Evolutionary conservation across 768 basidiomycete species (phyloP).

Genomic region (Tricholoma bakamatsutake): DNA sequence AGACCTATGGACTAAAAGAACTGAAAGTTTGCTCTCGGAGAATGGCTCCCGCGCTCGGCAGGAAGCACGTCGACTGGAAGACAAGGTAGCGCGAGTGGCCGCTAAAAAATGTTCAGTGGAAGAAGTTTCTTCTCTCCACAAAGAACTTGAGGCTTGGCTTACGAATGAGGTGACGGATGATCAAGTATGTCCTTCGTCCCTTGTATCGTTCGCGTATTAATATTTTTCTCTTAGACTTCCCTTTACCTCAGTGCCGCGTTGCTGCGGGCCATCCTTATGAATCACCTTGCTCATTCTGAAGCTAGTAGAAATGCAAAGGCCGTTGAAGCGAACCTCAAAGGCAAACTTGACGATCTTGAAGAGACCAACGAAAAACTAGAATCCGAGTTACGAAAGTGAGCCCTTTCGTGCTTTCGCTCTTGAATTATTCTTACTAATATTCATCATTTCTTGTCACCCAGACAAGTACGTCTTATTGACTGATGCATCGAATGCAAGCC

Average conservation of each 20-base stretch:
- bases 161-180: constrained; percentile 56
- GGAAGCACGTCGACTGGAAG: constrained; percentile 66
- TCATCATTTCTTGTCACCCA: constrained; percentile 22
- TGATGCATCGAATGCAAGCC: not conserved
- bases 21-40: constrained; percentile 43
- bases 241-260: constrained; percentile 73
- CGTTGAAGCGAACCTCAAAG: constrained; percentile 55
- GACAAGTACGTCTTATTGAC: constrained; percentile 50
- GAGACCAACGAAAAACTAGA: constrained; percentile 53
- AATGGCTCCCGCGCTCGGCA: constrained; percentile 36
- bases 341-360: constrained; percentile 63
- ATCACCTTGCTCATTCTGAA: constrained; percentile 77
- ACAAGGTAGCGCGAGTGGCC: constrained; percentile 73
- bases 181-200: constrained; percentile 43
- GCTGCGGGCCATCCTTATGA: constrained; percentile 77
- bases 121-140: constrained; percentile 72
- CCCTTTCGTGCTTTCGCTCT: constrained; percentile 13
- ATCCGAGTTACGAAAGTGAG: constrained; percentile 67
- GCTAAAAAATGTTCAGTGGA: constrained; percentile 85
- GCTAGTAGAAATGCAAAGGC: constrained; percentile 61
- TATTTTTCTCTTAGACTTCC: constrained; percentile 31
- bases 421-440: constrained; percentile 18
- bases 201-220: not conserved
- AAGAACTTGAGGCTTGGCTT: constrained; percentile 76
- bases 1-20: constrained; percentile 37